A percentile compares a stretch with the other conserved stretches of the same genome.
These are phyloP conservation scores for Podospora comata DNA, from an alignment of 495 filamentous ascomycete genomes.

Conservation along the genomic window DNA sequence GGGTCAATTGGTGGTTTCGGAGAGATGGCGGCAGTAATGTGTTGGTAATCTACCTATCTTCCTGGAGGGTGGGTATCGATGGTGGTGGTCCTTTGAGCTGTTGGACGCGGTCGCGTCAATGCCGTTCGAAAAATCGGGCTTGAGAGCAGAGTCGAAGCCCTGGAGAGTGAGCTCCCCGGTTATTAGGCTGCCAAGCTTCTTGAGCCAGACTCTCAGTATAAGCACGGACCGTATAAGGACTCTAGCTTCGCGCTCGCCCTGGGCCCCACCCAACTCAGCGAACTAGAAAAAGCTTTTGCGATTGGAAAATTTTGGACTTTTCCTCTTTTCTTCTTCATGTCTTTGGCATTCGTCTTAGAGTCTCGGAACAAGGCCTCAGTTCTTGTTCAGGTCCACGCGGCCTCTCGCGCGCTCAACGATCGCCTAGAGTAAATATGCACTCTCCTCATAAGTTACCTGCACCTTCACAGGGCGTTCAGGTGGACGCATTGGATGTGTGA, in stretches of 20 bases:
- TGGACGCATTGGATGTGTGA: conserved; percentile 46
- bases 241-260: neutral
- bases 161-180: neutral
- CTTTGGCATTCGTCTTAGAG: conserved; percentile 98
- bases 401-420: conserved; percentile 98
- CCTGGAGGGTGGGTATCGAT: conserved; percentile 6
- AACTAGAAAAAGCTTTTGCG: conserved; percentile 16
- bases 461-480: conserved; percentile 38
- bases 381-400: conserved; percentile 85
- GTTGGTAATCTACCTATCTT: neutral
- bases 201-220: neutral
- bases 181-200: neutral
- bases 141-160: conserved; percentile 1
- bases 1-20: neutral
- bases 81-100: conserved; percentile 18
- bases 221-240: neutral
- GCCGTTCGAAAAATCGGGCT: conserved; percentile 31
- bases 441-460: conserved; percentile 66
- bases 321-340: conserved; percentile 67
- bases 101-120: conserved; percentile 7
- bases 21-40: neutral
- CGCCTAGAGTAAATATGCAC: conserved; percentile 76
- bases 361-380: conserved; percentile 96
- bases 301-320: conserved; percentile 29
- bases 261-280: conserved; percentile 15